These are phyloP conservation scores for Colletotrichum sp. DNA, from an alignment of 2,329 filamentous ascomycete species.

Conservation along the genomic window DNA sequence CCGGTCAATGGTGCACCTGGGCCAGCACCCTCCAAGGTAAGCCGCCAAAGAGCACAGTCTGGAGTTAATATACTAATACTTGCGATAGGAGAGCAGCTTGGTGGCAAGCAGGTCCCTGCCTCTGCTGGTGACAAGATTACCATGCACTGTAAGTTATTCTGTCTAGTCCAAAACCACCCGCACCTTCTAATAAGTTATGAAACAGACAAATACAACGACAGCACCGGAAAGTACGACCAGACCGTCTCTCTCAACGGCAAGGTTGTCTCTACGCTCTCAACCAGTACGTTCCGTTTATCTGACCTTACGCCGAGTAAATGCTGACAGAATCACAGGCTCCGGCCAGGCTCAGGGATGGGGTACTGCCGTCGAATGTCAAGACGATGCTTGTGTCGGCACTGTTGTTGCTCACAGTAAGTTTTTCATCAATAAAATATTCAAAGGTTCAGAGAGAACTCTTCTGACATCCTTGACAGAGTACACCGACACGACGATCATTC, in stretches of 20 bases:
- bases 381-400: not conserved
- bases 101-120: not conserved
- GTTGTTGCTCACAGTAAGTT: not conserved
- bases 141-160: not conserved
- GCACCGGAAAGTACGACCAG: slow-evolving; percentile 1
- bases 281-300: not conserved
- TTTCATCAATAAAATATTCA: not conserved
- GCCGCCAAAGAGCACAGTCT: fast-evolving
- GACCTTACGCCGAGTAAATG: fast-evolving
- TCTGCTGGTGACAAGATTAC: not conserved
- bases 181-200: fast-evolving
- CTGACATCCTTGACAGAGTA: not conserved
- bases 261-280: not conserved
- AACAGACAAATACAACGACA: not conserved
- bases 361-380: not conserved
- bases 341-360: not conserved
- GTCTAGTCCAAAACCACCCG: fast-evolving
- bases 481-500: not conserved
- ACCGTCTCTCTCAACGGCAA: not conserved
- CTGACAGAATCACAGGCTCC: not conserved
- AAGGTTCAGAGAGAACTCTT: fast-evolving
- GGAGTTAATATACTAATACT: not conserved
- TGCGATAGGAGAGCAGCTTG: not conserved
- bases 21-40: not conserved
- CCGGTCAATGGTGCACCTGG: not conserved